phyloP scores from a whole-genome alignment of 2,329 filamentous ascomycete genomes.

The Ophiostoma angusticollis region DNA sequence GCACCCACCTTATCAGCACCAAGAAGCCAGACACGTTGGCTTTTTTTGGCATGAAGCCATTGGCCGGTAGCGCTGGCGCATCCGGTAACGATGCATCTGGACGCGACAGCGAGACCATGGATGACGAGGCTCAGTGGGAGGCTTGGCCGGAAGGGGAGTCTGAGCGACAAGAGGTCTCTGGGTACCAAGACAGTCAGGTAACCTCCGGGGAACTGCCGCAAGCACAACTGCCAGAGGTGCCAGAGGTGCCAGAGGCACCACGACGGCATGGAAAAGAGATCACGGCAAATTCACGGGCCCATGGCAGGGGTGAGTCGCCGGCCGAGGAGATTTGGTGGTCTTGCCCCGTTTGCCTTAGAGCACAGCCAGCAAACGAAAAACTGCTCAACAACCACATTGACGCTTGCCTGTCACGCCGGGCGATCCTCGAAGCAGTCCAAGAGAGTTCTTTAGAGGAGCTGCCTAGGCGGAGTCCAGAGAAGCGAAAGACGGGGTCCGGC shows the following conservation, averaged over 20 bases:
- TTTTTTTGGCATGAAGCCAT: conserved; percentile 59
- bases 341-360: conserved; percentile 75
- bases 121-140: conserved; percentile 46
- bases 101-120: conserved; percentile 15
- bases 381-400: conserved; percentile 89
- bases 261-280: conserved; percentile 40
- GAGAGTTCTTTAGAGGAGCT: conserved; percentile 24
- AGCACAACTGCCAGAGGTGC: neutral
- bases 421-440: conserved; percentile 73
- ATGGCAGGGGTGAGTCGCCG: conserved; percentile 7
- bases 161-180: conserved; percentile 10
- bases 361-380: conserved; percentile 61
- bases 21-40: conserved; percentile 65
- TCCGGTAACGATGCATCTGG: conserved; percentile 11
- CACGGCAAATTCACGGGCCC: conserved; percentile 30
- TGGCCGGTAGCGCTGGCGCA: conserved; percentile 15
- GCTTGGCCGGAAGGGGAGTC: conserved; percentile 56
- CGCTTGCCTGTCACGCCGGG: conserved; percentile 71
- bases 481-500: conserved; percentile 23
- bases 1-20: conserved; percentile 75
- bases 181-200: conserved; percentile 18
- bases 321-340: conserved; percentile 52
- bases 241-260: conserved; percentile 7
- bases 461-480: conserved; percentile 20
- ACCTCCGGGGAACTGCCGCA: neutral